Percentiles rank a stretch among this genome's conserved stretches.
Evolutionary conservation across 2,329 filamentous ascomycete genomes (phyloP).

Genomic region (Penicillium expansum): DNA sequence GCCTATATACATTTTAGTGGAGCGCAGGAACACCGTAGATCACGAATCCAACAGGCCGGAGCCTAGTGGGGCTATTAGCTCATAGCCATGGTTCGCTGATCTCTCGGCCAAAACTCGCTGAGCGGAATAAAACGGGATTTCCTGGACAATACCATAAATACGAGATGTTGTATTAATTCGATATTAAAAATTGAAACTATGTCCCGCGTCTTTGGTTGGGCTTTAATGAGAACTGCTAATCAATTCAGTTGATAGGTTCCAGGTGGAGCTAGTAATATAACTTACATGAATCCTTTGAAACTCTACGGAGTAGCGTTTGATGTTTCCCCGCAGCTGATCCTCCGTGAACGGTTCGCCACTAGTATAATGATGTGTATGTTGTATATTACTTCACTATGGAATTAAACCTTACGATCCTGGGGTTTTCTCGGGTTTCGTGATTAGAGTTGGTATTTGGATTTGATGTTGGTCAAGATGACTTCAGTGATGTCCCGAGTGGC

Average conservation of each 20-base stretch:
- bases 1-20: not conserved
- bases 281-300: not conserved
- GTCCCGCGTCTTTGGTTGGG: not conserved
- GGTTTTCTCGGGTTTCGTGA: not conserved
- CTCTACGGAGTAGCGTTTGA: not conserved
- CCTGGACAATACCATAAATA: not conserved
- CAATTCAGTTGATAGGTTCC: not conserved
- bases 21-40: not conserved
- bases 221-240: not conserved
- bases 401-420: not conserved
- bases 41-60: not conserved
- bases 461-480: not conserved
- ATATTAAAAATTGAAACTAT: not conserved
- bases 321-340: not conserved
- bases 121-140: not conserved
- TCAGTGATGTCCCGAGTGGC: not conserved
- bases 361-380: not conserved
- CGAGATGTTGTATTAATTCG: not conserved
- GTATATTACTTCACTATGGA: not conserved
- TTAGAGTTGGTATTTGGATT: not conserved
- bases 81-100: conserved; percentile 19
- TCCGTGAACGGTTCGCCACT: conserved; percentile 1
- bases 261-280: not conserved
- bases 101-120: conserved; percentile 26
- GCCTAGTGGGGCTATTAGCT: conserved; percentile 1